phyloP scores from a whole-genome alignment of 257 asterid genomes.

The Solanum raphanifolium region DNA sequence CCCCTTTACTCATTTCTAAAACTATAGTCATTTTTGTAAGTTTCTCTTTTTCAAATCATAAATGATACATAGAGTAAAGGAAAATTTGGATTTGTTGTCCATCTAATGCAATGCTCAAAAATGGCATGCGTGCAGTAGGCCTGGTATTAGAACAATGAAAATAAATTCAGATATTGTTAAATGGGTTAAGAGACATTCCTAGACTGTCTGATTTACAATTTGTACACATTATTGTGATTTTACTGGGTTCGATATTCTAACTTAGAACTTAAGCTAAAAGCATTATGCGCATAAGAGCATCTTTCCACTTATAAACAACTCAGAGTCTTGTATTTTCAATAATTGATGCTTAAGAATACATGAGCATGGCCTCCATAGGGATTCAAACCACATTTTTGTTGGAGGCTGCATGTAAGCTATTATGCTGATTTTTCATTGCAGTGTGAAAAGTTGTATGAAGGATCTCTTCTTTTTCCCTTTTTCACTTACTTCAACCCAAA shows the following conservation, averaged over 20 bases:
- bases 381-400: neutral
- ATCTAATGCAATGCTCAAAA: neutral
- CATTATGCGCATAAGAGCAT: neutral
- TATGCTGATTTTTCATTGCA: neutral
- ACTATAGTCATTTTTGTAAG: no score
- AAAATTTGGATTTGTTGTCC: neutral
- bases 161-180: neutral
- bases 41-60: neutral
- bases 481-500: neutral
- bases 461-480: neutral
- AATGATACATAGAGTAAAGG: neutral
- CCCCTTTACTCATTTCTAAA: neutral
- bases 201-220: neutral
- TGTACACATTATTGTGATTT: neutral
- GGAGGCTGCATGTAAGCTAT: neutral
- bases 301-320: neutral
- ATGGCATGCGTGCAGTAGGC: neutral
- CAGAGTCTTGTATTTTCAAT: neutral
- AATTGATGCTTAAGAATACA: neutral
- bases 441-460: neutral
- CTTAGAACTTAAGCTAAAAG: neutral
- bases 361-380: neutral
- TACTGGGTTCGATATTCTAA: neutral
- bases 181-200: neutral
- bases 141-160: neutral